Conservation (phyloP, 2,329 filamentous ascomycete species). For the Apiospora arundinis region DNA sequence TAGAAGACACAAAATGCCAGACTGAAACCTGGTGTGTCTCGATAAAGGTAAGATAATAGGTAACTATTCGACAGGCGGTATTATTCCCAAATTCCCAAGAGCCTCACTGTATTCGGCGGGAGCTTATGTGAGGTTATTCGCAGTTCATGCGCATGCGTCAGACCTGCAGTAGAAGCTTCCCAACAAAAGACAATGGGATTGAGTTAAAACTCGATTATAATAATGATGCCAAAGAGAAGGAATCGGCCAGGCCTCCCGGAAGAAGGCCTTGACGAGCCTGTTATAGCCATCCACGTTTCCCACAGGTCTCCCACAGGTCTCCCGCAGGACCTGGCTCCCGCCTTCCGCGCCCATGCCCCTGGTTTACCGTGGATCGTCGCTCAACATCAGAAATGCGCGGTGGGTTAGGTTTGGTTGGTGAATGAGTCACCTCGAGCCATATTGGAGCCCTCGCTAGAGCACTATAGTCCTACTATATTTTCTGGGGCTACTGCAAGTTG, state of each 20-base stretch:
- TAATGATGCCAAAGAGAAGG: conserved; percentile 21
- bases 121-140: conserved; percentile 41
- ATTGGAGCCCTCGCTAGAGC: conserved; percentile 31
- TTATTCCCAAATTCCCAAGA: conserved; percentile 23
- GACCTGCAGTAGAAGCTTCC: conserved; percentile 30
- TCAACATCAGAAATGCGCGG: conserved; percentile 37
- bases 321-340: conserved; percentile 29
- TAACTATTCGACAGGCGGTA: neutral
- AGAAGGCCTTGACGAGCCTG: conserved; percentile 13
- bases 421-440: conserved; percentile 35
- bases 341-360: conserved; percentile 28
- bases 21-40: neutral
- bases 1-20: neutral
- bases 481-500: conserved; percentile 32
- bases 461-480: conserved; percentile 23
- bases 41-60: neutral
- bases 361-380: conserved; percentile 27
- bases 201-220: conserved; percentile 25
- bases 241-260: conserved; percentile 22
- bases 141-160: conserved; percentile 37
- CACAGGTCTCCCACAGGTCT: conserved; percentile 23
- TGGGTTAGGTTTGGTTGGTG: conserved; percentile 38
- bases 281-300: conserved; percentile 18
- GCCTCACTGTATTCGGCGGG: conserved; percentile 31
- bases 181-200: conserved; percentile 30